Percentiles rank a stretch among this genome's conserved stretches.
phyloP scores from a whole-genome alignment of 208 protist genomes.

The Trypanosoma brucei region DNA sequence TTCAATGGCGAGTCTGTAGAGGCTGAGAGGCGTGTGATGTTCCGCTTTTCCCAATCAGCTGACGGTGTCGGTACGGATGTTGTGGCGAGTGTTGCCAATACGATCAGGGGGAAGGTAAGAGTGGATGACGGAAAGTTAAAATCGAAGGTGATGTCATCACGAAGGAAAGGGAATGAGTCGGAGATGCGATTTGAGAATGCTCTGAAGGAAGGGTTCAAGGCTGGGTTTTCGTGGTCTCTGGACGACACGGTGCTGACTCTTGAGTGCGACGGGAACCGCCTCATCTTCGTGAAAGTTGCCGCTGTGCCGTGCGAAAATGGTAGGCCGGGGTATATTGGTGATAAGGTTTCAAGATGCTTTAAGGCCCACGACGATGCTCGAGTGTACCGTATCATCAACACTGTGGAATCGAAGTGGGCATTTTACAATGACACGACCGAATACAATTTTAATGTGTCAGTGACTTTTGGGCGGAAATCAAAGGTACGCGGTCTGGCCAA shows the following conservation, averaged over 20 bases:
- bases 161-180: conserved; percentile 21
- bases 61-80: conserved; percentile 1
- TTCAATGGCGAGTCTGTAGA: conserved; percentile 35
- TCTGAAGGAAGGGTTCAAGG: conserved; percentile 55
- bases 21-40: conserved; percentile 34
- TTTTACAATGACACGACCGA: conserved; percentile 75
- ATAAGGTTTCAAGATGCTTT: conserved; percentile 59
- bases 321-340: conserved; percentile 54
- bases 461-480: conserved; percentile 53
- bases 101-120: conserved; percentile 32
- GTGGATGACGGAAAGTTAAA: conserved; percentile 9
- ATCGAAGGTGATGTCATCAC: neutral
- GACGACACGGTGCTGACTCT: conserved; percentile 36
- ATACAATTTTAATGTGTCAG: conserved; percentile 51
- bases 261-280: conserved; percentile 32
- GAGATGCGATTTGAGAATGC: conserved; percentile 43
- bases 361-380: conserved; percentile 58
- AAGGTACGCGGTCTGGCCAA: conserved; percentile 41
- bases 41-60: conserved; percentile 29
- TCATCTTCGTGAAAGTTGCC: conserved; percentile 36
- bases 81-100: conserved; percentile 35
- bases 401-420: conserved; percentile 65
- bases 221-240: conserved; percentile 36
- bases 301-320: conserved; percentile 23
- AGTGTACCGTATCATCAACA: conserved; percentile 75